These are phyloP conservation scores for Raffaelea arxii DNA, from an alignment of 2,329 filamentous ascomycete genomes.

Conservation along the genomic window DNA sequence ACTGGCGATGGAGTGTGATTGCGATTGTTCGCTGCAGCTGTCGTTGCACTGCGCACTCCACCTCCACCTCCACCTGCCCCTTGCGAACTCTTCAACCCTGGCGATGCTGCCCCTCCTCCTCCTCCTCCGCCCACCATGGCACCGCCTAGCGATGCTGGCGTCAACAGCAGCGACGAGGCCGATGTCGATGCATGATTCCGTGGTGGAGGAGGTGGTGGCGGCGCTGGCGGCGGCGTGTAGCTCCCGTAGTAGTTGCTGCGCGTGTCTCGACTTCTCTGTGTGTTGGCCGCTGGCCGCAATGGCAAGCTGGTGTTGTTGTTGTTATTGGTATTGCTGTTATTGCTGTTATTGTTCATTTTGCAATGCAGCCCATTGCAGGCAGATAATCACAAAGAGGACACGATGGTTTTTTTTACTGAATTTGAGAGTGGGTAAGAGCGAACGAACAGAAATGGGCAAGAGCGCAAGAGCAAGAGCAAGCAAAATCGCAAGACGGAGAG, in stretches of 20 bases:
- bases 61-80: too few relatives aligned
- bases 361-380: too few relatives aligned
- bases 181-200: slow-evolving; percentile 5
- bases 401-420: too few relatives aligned
- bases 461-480: neutral
- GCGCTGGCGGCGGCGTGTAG: slow-evolving; percentile 19
- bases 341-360: slow-evolving; percentile 9
- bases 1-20: too few relatives aligned
- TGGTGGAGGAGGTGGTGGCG: slow-evolving; percentile 10
- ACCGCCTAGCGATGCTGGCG: slow-evolving; percentile 6
- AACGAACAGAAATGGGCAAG: neutral
- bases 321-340: too few relatives aligned
- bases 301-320: slow-evolving; percentile 7
- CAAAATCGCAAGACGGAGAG: too few relatives aligned
- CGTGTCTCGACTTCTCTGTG: neutral
- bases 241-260: slow-evolving; percentile 49
- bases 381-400: too few relatives aligned
- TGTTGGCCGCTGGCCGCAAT: slow-evolving; percentile 5
- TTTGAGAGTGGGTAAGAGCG: neutral
- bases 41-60: too few relatives aligned
- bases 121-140: slow-evolving; percentile 5
- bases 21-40: too few relatives aligned
- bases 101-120: neutral
- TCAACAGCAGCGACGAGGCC: slow-evolving; percentile 6
- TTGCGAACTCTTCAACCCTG: neutral